These are phyloP conservation scores for Catunica adiposa DNA, from an alignment of 2,329 filamentous ascomycete genomes.

Conservation along the genomic window DNA sequence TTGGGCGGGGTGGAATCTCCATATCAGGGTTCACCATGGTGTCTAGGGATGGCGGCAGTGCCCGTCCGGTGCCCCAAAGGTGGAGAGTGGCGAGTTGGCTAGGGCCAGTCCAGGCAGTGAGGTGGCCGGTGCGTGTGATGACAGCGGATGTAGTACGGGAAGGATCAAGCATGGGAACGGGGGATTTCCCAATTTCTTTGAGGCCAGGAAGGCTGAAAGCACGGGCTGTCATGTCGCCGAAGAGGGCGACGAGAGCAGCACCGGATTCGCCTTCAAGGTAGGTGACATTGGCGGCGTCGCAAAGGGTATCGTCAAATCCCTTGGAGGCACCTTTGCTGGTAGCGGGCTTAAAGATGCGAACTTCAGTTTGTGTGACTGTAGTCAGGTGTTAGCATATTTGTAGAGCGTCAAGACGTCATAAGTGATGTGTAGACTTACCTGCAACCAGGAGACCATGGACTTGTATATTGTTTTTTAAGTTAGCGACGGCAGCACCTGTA, in stretches of 20 bases:
- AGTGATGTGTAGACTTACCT: slow-evolving; percentile 29
- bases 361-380: slow-evolving; percentile 50
- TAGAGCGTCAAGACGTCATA: neutral
- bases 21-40: slow-evolving; percentile 63
- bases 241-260: slow-evolving; percentile 65
- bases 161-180: slow-evolving; percentile 55
- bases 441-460: slow-evolving; percentile 69
- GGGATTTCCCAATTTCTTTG: slow-evolving; percentile 60
- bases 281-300: slow-evolving; percentile 63
- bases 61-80: slow-evolving; percentile 61
- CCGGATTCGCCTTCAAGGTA: slow-evolving; percentile 54
- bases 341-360: slow-evolving; percentile 76
- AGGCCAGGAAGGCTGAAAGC: slow-evolving; percentile 77
- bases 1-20: slow-evolving; percentile 61
- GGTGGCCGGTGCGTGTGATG: slow-evolving; percentile 62
- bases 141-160: slow-evolving; percentile 51
- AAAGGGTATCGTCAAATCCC: slow-evolving; percentile 67
- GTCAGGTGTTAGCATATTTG: neutral
- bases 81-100: slow-evolving; percentile 72
- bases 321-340: slow-evolving; percentile 81
- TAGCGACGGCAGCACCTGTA: slow-evolving; percentile 57
- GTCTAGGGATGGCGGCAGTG: slow-evolving; percentile 48
- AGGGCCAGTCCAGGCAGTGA: slow-evolving; percentile 78
- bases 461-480: slow-evolving; percentile 55
- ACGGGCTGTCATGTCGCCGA: slow-evolving; percentile 63